phyloP scores from a whole-genome alignment of 2,329 filamentous ascomycete species.

The Pseudophaeomoniella oleicola region DNA sequence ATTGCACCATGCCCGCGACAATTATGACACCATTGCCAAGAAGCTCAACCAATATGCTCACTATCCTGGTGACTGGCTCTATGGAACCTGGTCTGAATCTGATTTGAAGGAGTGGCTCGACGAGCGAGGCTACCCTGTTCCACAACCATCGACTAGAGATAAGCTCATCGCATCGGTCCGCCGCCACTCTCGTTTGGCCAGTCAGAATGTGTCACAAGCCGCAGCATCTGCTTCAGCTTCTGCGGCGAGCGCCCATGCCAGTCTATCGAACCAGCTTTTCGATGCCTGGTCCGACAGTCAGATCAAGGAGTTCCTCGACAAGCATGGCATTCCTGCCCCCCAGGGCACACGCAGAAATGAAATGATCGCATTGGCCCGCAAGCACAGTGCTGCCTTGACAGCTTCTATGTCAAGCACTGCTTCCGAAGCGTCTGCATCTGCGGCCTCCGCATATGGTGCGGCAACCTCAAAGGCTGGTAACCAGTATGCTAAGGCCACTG shows the following conservation, averaged over 20 bases:
- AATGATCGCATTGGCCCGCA: constrained; percentile 75
- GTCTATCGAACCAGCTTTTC: constrained; percentile 69
- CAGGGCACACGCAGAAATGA: constrained; percentile 87
- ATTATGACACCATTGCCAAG: constrained; percentile 66
- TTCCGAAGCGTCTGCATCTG: constrained; percentile 34
- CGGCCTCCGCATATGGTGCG: constrained; percentile 43
- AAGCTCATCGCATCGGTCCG: constrained; percentile 79
- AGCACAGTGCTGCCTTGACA: constrained; percentile 60
- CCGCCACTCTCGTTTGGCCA: constrained; percentile 73
- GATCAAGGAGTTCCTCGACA: constrained; percentile 85
- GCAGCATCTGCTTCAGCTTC: constrained; percentile 45
- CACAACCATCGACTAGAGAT: constrained; percentile 72
- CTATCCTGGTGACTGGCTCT: constrained; percentile 96
- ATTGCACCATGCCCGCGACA: constrained; percentile 61
- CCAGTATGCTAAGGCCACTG: constrained; percentile 60
- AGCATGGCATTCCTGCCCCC: constrained; percentile 77
- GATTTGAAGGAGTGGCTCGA: constrained; percentile 92
- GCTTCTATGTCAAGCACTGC: constrained; percentile 39
- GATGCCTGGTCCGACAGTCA: constrained; percentile 81
- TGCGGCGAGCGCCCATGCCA: constrained; percentile 55
- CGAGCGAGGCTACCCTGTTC: constrained; percentile 67
- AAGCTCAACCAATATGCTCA: constrained; percentile 58
- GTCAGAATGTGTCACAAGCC: constrained; percentile 50
- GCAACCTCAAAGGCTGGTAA: constrained; percentile 65
- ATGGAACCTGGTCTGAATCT: constrained; percentile 79